Percentiles rank a stretch among this genome's conserved stretches.
Conservation (phyloP, 345 rosid species). For the Hibiscus tridactylites region DNA sequence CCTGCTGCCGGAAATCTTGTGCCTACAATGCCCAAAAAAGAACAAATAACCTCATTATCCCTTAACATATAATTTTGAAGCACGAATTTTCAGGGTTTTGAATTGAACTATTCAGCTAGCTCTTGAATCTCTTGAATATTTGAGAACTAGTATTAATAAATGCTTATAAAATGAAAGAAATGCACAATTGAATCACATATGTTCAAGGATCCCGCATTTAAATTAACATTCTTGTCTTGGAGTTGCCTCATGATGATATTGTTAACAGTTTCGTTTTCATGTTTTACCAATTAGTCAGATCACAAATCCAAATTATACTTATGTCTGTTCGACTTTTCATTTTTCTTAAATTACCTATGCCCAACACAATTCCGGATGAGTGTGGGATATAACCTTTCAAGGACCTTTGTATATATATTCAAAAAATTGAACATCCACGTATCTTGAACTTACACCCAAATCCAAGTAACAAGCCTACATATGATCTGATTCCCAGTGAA, state of each 20-base stretch:
- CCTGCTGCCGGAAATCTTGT: conserved; percentile 65
- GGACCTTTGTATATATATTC: not conserved
- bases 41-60: not conserved
- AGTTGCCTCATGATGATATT: not conserved
- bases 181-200: not conserved
- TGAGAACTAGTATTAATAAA: not conserved
- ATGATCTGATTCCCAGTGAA: not conserved
- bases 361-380: not conserved
- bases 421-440: not conserved
- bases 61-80: not conserved
- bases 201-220: not conserved
- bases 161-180: not conserved
- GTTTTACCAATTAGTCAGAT: no score
- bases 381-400: not conserved
- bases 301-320: no score
- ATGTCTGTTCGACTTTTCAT: no score
- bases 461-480: not conserved
- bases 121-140: not conserved
- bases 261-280: no score
- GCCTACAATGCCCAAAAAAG: conserved; percentile 31
- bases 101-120: not conserved
- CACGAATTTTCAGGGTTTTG: not conserved
- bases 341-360: no score
- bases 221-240: not conserved
- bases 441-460: not conserved